These are phyloP conservation scores for Chaetomium sp. DNA, from an alignment of 2,329 filamentous ascomycete species.

Conservation along the genomic window DNA sequence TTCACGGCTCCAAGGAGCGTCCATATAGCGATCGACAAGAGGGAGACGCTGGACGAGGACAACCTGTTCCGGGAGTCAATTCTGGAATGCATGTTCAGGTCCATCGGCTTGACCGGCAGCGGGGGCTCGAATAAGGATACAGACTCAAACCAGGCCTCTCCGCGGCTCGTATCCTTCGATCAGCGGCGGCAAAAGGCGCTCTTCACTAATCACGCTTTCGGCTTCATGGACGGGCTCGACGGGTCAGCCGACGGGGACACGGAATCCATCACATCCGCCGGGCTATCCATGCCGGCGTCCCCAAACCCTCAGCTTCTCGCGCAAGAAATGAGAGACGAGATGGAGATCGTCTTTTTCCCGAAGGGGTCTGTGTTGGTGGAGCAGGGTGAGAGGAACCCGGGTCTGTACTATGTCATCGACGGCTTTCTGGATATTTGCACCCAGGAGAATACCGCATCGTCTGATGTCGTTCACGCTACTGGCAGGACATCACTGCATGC, in stretches of 20 bases:
- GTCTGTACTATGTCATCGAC: slow-evolving; percentile 95
- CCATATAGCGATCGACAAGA: slow-evolving; percentile 62
- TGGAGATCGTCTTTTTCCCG: slow-evolving; percentile 97
- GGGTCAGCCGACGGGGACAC: slow-evolving; percentile 77
- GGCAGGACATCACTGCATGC: slow-evolving; percentile 41
- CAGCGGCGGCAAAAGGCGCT: slow-evolving; percentile 76
- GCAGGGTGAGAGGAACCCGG: slow-evolving; percentile 94
- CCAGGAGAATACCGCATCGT: slow-evolving; percentile 62
- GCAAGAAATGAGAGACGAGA: slow-evolving; percentile 84
- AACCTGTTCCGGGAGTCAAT: slow-evolving; percentile 86
- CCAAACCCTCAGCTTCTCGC: slow-evolving; percentile 67
- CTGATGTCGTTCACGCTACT: slow-evolving; percentile 46
- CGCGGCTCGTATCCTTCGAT: slow-evolving; percentile 81
- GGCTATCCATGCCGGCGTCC: slow-evolving; percentile 60
- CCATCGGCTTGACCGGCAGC: slow-evolving; percentile 76
- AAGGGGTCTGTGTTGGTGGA: slow-evolving; percentile 93
- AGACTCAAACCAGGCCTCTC: slow-evolving; percentile 82
- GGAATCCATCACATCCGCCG: slow-evolving; percentile 78
- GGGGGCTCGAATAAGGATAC: slow-evolving; percentile 66
- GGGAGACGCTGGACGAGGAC: slow-evolving; percentile 86
- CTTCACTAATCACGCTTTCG: slow-evolving; percentile 82
- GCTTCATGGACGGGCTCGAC: slow-evolving; percentile 85
- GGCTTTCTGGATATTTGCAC: slow-evolving; percentile 94
- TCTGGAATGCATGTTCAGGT: slow-evolving; percentile 92
- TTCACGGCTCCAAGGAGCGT: slow-evolving; percentile 56